Base-by-base conservation (phyloP, 2,329 filamentous ascomycete species). In the Microcera coccophila region DNA sequence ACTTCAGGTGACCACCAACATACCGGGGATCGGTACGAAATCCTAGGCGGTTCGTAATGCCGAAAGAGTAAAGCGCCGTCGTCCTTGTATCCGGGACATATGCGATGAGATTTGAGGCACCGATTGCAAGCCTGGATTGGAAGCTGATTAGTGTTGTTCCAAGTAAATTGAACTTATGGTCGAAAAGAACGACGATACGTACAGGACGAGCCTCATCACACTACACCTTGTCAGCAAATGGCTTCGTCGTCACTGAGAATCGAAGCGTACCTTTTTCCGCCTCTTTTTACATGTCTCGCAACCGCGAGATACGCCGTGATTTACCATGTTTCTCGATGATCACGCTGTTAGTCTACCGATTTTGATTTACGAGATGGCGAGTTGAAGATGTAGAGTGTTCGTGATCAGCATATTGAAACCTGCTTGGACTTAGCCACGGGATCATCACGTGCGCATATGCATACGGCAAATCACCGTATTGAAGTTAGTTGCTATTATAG, bases 1-100 rank as follows among this genome's bases (percentile, higher is more conserved):
- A 35, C 33, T n/a, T 35, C 33, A n/a, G 33, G 33, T 17, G 33
- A 5, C 33, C 33, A 35, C 33, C 33, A 35, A 17, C 33, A 35
- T 5, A 35, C 18, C 8, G 33, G 15, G 9, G 33, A 19, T n/a
- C 15, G 9, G 33, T 35, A 35, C 7, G 33, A 19, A 35, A 20
- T 17, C 10, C 18, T 18, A 5, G 33, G 33, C 9, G 33, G 33
- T n/a, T 18, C 18, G 18, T 35, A 35, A 17, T 35, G 15, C 8
- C 33, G 33, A 17, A 35, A 35, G 15, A 35, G 18, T 4, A 35
- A 17, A 8, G 33, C n/a, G 9, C 16, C n/a, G 4, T 35, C 33
- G 18, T 35, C 33, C 17, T 35, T 35, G 16, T 35, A 35, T 9
- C 33, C 33, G 8, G 33, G 33, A 20, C 33, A 35, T n/a, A 18